Conservation (phyloP, 2,329 filamentous ascomycete species). For the Aphanocladium album region DNA sequence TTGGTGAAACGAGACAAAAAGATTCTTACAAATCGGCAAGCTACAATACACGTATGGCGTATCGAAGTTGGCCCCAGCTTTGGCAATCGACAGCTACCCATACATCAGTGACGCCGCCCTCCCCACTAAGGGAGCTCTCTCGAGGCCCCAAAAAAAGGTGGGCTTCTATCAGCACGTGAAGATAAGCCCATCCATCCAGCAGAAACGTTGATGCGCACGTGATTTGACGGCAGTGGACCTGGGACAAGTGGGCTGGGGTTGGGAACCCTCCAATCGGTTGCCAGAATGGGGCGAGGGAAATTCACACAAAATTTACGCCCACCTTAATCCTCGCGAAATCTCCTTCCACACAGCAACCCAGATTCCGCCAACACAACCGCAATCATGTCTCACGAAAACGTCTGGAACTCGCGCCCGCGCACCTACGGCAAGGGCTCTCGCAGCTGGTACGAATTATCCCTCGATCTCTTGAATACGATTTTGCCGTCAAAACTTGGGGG, state of each 20-base stretch:
- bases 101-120: not conserved
- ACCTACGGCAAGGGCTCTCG: constrained; percentile 96
- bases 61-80: constrained; percentile 6
- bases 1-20: not conserved
- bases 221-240: constrained; percentile 10
- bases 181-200: constrained; percentile 1
- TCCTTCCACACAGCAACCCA: constrained; percentile 24
- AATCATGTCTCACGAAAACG: constrained; percentile 76
- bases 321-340: constrained; percentile 30
- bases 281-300: constrained; percentile 25
- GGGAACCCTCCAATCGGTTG: constrained; percentile 32
- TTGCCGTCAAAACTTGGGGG: not conserved
- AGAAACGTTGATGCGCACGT: constrained; percentile 14
- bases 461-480: not conserved
- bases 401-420: constrained; percentile 98
- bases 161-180: constrained; percentile 18
- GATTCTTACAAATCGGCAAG: constrained; percentile 7
- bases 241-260: constrained; percentile 29
- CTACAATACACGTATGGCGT: constrained; percentile 10
- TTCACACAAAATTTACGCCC: constrained; percentile 37
- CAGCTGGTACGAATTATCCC: constrained; percentile 65
- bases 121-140: not conserved
- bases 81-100: constrained; percentile 1
- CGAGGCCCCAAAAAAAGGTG: not conserved
- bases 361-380: constrained; percentile 29